Percentiles rank a stretch among this genome's conserved stretches.
phyloP scores from a whole-genome alignment of 495 filamentous ascomycete genomes.

The Penicillium tannophilum region DNA sequence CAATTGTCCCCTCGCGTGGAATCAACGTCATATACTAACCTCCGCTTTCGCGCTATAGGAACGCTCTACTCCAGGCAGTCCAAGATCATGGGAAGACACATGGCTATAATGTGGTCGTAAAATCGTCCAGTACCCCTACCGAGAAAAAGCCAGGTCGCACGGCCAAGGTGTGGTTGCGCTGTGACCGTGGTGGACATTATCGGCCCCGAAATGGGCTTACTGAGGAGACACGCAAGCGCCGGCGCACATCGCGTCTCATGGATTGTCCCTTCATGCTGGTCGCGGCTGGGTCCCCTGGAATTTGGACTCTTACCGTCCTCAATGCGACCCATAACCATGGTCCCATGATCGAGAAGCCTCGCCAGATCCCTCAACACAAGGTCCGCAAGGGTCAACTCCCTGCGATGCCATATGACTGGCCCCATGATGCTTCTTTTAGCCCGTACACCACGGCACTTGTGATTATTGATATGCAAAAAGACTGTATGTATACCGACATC shows the following conservation, averaged over 20 bases:
- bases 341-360: conserved; percentile 44
- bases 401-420: conserved; percentile 62
- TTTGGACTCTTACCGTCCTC: conserved; percentile 49
- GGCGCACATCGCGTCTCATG: conserved; percentile 49
- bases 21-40: not conserved
- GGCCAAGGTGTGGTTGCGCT: conserved; percentile 51
- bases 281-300: conserved; percentile 46
- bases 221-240: conserved; percentile 50
- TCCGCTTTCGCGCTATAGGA: conserved; percentile 21
- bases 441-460: conserved; percentile 64
- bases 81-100: conserved; percentile 48
- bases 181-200: conserved; percentile 54
- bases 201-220: conserved; percentile 52
- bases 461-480: conserved; percentile 74
- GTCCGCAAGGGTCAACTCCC: conserved; percentile 51
- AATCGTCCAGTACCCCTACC: conserved; percentile 50
- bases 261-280: conserved; percentile 53
- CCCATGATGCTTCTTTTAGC: conserved; percentile 59
- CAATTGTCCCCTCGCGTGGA: conserved; percentile 1
- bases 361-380: conserved; percentile 44
- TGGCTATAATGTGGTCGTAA: conserved; percentile 52
- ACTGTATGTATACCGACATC: conserved; percentile 50
- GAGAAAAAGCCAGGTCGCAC: conserved; percentile 52
- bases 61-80: conserved; percentile 44
- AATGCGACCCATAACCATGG: conserved; percentile 51